These are phyloP conservation scores for Ceratocystis alfenasii DNA, from an alignment of 2,329 filamentous ascomycete genomes.

Conservation along the genomic window DNA sequence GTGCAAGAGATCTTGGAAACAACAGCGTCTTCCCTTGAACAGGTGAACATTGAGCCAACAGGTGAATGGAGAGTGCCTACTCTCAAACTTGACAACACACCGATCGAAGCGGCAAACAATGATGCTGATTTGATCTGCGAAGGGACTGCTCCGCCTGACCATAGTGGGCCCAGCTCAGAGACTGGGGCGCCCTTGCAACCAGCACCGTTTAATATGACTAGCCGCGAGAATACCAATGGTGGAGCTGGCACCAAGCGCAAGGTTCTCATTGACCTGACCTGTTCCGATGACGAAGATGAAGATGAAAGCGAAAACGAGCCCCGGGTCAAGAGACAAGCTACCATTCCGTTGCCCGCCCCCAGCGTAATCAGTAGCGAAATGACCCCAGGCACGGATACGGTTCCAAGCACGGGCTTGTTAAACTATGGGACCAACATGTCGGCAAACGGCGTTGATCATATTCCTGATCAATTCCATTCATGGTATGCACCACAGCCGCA, in stretches of 20 bases:
- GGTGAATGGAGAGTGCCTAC: conserved; percentile 53
- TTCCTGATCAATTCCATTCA: neutral
- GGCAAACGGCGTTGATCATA: neutral
- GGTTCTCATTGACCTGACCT: conserved; percentile 48
- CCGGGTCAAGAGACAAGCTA: conserved; percentile 37
- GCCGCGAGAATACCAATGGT: conserved; percentile 19
- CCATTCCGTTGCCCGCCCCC: neutral
- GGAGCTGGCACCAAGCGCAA: conserved; percentile 38
- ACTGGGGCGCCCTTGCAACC: neutral
- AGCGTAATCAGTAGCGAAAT: neutral
- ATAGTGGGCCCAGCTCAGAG: neutral
- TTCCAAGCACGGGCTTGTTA: neutral
- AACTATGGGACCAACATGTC: neutral
- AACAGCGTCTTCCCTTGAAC: conserved; percentile 59
- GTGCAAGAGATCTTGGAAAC: conserved; percentile 73
- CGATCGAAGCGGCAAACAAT: conserved; percentile 31
- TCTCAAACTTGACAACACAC: conserved; percentile 9
- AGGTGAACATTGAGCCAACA: conserved; percentile 81
- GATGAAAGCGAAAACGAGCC: conserved; percentile 38
- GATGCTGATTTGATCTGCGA: conserved; percentile 34
- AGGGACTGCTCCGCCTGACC: neutral
- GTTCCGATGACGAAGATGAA: conserved; percentile 45
- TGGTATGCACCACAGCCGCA: neutral
- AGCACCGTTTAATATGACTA: neutral
- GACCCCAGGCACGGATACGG: neutral